Conservation (phyloP, 495 filamentous ascomycete genomes). For the Penicillium bialowiezense region DNA sequence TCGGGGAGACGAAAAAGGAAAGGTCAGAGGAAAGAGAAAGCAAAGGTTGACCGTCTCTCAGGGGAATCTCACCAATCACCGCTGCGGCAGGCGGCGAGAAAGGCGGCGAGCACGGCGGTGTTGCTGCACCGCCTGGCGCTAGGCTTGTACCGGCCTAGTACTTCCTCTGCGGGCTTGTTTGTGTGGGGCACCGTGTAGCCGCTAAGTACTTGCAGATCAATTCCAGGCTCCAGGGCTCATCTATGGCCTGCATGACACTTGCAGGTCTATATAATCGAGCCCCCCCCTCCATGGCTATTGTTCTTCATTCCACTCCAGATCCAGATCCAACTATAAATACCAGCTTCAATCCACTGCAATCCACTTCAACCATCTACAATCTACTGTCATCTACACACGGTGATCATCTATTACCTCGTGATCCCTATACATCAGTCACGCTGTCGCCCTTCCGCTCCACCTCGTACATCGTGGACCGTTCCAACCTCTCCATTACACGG, state of each 20-base stretch:
- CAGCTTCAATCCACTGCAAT: neutral
- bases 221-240: slow-evolving; percentile 5
- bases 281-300: neutral
- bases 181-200: neutral
- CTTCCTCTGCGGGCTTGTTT: neutral
- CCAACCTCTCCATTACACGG: neutral
- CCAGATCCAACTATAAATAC: neutral
- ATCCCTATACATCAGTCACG: slow-evolving; percentile 27
- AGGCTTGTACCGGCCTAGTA: neutral
- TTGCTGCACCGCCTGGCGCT: slow-evolving; percentile 7
- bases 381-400: slow-evolving; percentile 6
- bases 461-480: slow-evolving; percentile 25
- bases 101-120: slow-evolving; percentile 9
- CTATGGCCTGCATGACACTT: neutral
- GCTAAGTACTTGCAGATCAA: slow-evolving; percentile 1
- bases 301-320: neutral
- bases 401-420: slow-evolving; percentile 18
- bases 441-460: slow-evolving; percentile 34
- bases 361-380: no score
- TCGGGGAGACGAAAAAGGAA: slow-evolving; percentile 1
- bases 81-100: neutral
- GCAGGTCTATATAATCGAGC: neutral
- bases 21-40: neutral
- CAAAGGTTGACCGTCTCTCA: slow-evolving; percentile 4
- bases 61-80: slow-evolving; percentile 10